Base-by-base conservation (phyloP, 2,329 filamentous ascomycete species). In the Coniella vitis region DNA sequence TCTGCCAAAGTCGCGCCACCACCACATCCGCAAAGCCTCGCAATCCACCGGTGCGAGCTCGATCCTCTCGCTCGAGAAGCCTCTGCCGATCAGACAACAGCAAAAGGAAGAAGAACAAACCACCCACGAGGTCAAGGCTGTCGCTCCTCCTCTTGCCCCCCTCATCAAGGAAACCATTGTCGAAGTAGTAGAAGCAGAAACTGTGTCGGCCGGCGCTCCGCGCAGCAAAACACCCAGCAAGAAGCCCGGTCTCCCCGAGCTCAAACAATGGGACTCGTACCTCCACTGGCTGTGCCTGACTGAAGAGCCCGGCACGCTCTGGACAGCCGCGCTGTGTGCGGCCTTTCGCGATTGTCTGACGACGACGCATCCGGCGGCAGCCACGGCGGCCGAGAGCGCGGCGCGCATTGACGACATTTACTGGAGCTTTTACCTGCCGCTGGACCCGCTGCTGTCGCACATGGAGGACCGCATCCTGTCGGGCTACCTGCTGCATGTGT, bases 381-480 rank as follows among this genome's bases (percentile, higher is more conserved):
- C 25, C 17, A 50, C 19, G 14, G 39, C 51, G 8, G 35, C 51
- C 14, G 51, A 50, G 14, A 44, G 49, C 32, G 51, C 51, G 17
- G 48, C 43, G 9, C 47, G 51, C 31, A 50, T 53, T 14, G 51
- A 53, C 36, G 51, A 53, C 39, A 45, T 53, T n/a, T 53, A 53
- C 47, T 53, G 51, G 51, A 53, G 51, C 44, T 53, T 50, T n/a
- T 53, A 53, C 29, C 41, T 53, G 19, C 51, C 51, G 0, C 36
- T 53, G 12, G 51, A 53, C 36, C 51, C 51, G 8, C 32, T 53
- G 7, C 12, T 47, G 5, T 45, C 45, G 21, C 45, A 40, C 20
- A 47, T 53, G 51, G 51, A 53, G 47, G 51, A 53, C 21, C 38
- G 47, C 4, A 53, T 53, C 31, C 43, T 53, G 1, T 53, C 51